Evolutionary conservation across 2,329 filamentous ascomycete genomes (phyloP).

Genomic region (Pseudogymnoascus sp.): DNA sequence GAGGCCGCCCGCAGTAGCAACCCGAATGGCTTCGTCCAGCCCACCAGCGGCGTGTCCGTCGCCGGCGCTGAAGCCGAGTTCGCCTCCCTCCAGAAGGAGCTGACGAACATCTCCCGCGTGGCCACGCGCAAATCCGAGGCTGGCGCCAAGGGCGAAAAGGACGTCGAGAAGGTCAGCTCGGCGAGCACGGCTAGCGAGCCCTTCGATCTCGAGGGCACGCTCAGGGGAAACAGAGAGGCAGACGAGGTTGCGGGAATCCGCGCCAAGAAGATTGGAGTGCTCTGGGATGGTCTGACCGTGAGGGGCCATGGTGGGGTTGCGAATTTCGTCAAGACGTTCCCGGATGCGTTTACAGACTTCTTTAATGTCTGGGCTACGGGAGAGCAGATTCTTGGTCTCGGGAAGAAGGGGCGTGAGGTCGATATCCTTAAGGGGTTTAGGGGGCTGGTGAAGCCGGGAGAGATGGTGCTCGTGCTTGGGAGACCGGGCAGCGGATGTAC

Average conservation of each 20-base stretch:
- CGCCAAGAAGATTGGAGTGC: conserved; percentile 71
- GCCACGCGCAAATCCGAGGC: conserved; percentile 43
- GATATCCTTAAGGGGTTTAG: conserved; percentile 60
- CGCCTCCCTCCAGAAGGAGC: conserved; percentile 56
- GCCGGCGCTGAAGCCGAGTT: conserved; percentile 65
- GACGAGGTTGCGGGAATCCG: conserved; percentile 73
- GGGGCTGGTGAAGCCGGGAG: conserved; percentile 65
- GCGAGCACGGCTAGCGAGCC: conserved; percentile 42
- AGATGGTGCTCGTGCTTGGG: conserved; percentile 66
- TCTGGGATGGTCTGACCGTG: conserved; percentile 73
- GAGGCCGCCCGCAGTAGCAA: conserved; percentile 41
- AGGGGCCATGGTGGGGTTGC: conserved; percentile 67
- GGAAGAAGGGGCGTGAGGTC: conserved; percentile 51
- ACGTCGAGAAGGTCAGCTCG: conserved; percentile 53
- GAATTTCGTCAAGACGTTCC: conserved; percentile 68
- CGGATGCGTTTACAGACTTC: conserved; percentile 57
- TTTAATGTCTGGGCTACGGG: conserved; percentile 52
- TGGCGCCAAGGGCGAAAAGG: conserved; percentile 39
- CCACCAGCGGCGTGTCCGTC: conserved; percentile 51
- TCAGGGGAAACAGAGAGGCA: conserved; percentile 65
- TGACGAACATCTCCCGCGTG: conserved; percentile 50
- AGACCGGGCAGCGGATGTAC: conserved; percentile 66
- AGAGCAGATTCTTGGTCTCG: conserved; percentile 45
- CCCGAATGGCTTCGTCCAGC: conserved; percentile 41
- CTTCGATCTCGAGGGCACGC: conserved; percentile 70